phyloP scores from a whole-genome alignment of 129 eudicot species.

The Chrysanthemum lavandulifolium region DNA sequence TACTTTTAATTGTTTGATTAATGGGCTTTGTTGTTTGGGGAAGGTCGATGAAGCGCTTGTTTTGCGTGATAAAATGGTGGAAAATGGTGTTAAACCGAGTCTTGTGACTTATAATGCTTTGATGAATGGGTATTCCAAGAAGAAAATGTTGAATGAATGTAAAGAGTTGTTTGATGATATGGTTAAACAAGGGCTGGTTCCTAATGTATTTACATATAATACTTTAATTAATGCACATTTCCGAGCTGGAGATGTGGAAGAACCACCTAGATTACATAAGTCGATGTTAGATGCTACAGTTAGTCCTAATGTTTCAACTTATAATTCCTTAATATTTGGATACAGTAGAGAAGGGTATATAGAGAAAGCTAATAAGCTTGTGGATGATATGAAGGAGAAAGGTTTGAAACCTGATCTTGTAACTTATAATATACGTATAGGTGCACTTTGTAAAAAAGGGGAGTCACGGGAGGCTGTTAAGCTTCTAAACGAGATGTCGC shows the following conservation, averaged over 20 bases:
- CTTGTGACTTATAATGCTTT: conserved; percentile 60
- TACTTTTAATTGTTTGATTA: conserved; percentile 64
- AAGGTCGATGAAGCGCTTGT: conserved; percentile 60
- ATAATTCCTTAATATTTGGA: conserved; percentile 74
- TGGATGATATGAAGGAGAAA: conserved; percentile 53
- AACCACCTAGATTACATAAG: conserved; percentile 43
- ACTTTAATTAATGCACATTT: conserved; percentile 66
- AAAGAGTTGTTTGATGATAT: conserved; percentile 59
- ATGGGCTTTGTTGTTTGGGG: conserved; percentile 62
- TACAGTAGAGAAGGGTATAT: conserved; percentile 44
- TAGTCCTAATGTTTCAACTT: conserved; percentile 65
- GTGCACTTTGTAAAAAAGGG: conserved; percentile 70
- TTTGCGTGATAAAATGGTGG: conserved; percentile 54
- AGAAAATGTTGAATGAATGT: conserved; percentile 60
- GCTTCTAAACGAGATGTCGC: conserved; percentile 70
- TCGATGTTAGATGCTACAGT: conserved; percentile 47
- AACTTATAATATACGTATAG: conserved; percentile 66
- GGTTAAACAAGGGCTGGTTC: conserved; percentile 41
- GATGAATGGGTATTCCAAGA: conserved; percentile 58
- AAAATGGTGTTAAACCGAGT: conserved; percentile 59
- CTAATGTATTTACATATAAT: conserved; percentile 53
- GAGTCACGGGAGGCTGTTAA: conserved; percentile 57
- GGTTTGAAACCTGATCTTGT: conserved; percentile 59
- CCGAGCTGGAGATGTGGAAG: conserved; percentile 58
- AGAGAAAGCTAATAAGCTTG: conserved; percentile 45